Evolutionary conservation across 495 filamentous ascomycete genomes (phyloP).

Genomic region (Neurospora sp.): DNA sequence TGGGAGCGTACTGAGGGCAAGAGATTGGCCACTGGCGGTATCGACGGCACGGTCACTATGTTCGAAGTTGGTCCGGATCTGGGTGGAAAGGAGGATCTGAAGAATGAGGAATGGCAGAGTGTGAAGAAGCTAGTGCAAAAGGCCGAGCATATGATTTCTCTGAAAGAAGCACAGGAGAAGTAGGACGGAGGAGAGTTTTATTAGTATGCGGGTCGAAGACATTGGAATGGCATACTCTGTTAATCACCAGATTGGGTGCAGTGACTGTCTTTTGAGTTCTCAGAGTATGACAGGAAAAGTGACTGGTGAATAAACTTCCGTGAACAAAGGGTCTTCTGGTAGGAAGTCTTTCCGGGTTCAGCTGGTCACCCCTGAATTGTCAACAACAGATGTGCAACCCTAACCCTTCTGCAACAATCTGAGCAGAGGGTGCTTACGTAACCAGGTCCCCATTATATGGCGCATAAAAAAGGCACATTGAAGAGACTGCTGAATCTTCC

Average conservation of each 20-base stretch:
- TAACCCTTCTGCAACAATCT: neutral
- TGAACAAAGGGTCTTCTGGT: neutral
- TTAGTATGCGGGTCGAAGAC: neutral
- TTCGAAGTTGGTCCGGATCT: constrained; percentile 88
- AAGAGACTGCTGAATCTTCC: neutral
- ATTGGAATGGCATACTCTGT: neutral
- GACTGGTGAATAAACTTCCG: neutral
- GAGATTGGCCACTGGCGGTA: constrained; percentile 74
- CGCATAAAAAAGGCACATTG: neutral
- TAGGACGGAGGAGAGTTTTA: neutral
- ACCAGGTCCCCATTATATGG: neutral
- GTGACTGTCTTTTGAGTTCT: neutral
- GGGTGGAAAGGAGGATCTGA: constrained; percentile 66
- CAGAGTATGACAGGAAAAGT: neutral
- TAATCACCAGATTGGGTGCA: neutral
- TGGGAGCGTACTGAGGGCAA: constrained; percentile 89
- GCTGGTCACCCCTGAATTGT: neutral
- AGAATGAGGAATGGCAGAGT: constrained; percentile 79
- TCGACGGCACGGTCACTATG: constrained; percentile 80
- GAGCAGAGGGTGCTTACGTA: neutral
- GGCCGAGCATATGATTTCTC: constrained; percentile 35
- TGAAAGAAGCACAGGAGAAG: neutral
- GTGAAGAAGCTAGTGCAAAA: constrained; percentile 78
- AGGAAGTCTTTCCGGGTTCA: neutral
- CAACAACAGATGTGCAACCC: neutral